Evolutionary conservation across 768 basidiomycete species (phyloP).

Genomic region (Strobilomyces dryophilus): DNA sequence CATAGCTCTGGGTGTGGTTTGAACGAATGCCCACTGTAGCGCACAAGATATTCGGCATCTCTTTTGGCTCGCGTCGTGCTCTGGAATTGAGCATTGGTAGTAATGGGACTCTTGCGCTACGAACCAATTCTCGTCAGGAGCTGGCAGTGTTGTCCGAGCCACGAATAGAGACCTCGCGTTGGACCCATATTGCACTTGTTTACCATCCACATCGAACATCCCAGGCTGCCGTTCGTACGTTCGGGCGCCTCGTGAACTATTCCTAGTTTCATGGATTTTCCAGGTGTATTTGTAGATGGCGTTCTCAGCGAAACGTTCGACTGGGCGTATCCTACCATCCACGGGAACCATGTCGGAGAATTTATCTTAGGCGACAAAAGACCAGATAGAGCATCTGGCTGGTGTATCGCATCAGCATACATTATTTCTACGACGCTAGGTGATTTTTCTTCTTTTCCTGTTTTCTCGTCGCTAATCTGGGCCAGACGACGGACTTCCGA

Average conservation of each 20-base stretch:
- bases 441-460: conserved; percentile 21
- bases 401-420: conserved; percentile 68
- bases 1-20: conserved; percentile 47
- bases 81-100: conserved; percentile 46
- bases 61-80: conserved; percentile 28
- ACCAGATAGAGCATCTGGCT: conserved; percentile 35
- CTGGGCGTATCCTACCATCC: conserved; percentile 56
- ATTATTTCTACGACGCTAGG: conserved; percentile 57
- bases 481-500: conserved; percentile 64
- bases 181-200: conserved; percentile 70
- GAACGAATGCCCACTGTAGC: conserved; percentile 37
- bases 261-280: not conserved
- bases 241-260: not conserved
- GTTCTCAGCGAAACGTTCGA: conserved; percentile 58
- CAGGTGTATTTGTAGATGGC: conserved; percentile 77
- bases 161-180: conserved; percentile 50
- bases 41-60: conserved; percentile 36
- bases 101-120: conserved; percentile 55
- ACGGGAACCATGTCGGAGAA: conserved; percentile 34
- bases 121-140: conserved; percentile 36
- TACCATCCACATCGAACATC: conserved; percentile 56
- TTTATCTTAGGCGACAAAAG: conserved; percentile 58
- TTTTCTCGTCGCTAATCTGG: conserved; percentile 15
- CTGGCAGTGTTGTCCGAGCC: conserved; percentile 42
- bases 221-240: conserved; percentile 59